phyloP scores from a whole-genome alignment of 371 early-diverging fungal genomes.

The Mucor mucedo region DNA sequence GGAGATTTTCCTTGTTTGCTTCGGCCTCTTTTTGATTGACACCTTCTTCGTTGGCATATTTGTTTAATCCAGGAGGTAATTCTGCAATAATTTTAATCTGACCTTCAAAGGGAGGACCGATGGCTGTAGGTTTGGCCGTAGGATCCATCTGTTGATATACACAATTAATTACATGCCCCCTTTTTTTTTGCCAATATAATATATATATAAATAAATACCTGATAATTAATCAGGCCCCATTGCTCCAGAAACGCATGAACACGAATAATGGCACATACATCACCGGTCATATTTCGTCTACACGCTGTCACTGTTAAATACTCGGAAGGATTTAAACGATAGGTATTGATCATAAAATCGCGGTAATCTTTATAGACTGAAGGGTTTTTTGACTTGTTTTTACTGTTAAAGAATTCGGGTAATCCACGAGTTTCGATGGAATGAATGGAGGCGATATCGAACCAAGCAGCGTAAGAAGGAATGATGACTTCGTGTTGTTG shows the following conservation, averaged over 20 bases:
- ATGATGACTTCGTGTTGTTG: slow-evolving; percentile 86
- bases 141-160: slow-evolving; percentile 75
- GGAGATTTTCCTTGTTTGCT: background rate
- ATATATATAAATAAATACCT: slow-evolving; percentile 57
- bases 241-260: slow-evolving; percentile 98
- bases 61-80: slow-evolving; percentile 24
- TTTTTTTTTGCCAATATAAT: background rate
- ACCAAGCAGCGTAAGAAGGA: slow-evolving; percentile 96
- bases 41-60: slow-evolving; percentile 1
- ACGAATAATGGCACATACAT: slow-evolving; percentile 96
- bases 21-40: background rate
- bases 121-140: slow-evolving; percentile 84
- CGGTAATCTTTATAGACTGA: slow-evolving; percentile 93
- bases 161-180: background rate
- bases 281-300: slow-evolving; percentile 93
- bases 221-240: slow-evolving; percentile 99
- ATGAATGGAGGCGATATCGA: slow-evolving; percentile 78
- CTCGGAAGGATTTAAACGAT: slow-evolving; percentile 91
- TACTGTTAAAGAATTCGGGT: slow-evolving; percentile 95
- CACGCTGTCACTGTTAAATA: slow-evolving; percentile 97
- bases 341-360: slow-evolving; percentile 97
- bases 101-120: slow-evolving; percentile 90
- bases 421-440: slow-evolving; percentile 89
- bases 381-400: slow-evolving; percentile 92
- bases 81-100: slow-evolving; percentile 69